Base-by-base conservation (phyloP, 169 alveolate species). In the Fabrea salina region DNA sequence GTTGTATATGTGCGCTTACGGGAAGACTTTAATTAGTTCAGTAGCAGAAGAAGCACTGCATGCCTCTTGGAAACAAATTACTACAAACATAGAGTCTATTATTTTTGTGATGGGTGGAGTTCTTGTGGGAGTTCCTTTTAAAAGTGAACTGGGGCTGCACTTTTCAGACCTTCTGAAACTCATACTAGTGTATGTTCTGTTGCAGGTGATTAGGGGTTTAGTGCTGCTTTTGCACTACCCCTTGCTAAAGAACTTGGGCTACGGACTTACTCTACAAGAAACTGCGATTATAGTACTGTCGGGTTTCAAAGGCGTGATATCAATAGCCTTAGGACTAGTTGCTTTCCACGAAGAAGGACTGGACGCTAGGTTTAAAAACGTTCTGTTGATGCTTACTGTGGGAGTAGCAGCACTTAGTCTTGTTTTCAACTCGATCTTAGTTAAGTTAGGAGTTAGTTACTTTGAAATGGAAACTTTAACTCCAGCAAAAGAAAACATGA, bases 301-400 rank as follows among this genome's bases (percentile, higher is more conserved):
- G 5, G 94, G 92, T 11, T 49, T 89, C 13, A 79, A 90, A 77
- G 94, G 94, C 4, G 94, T 90, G 35, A 64, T 89, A 11, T 83
- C 88, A 22, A 43, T 85, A 64, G 84, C 89, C 33, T 68, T 89
- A 2, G 83, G 92, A 3, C 68, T 89, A 22, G 70, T 86, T 44
- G 92, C 83, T 8, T 80, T 51, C 30, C 79, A 76, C n/a, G 89
- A 85, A 49, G 25, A 49, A 4, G 91, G 54, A 19, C 40, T 85
- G 30, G 49, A 50, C 25, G 61, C 19, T 11, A 49, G 49, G 49
- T 43, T 70, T 30, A 41, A 43, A 25, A 19, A 19, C 25, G 19
- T 37, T 22, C 19, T 50, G 16, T 44, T 70, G 39, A 47, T 70
- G 41, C 37, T 47, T 50, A 70, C 79, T 22, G 35, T 50, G n/a